Evolutionary conservation across 805 yeast species (phyloP).

Genomic region (Yamadazyma tumulicola): DNA sequence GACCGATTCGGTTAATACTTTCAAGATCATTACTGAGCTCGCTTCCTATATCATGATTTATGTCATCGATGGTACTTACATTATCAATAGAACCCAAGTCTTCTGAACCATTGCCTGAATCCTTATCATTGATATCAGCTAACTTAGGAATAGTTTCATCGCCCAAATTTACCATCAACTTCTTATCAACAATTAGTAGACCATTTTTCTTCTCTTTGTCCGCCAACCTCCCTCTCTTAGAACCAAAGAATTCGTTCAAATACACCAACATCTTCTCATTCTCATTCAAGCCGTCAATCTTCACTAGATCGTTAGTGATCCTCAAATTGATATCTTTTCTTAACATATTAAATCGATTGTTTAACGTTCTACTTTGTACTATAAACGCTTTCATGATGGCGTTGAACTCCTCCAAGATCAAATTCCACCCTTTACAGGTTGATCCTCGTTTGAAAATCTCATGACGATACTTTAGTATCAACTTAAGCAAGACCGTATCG

Average conservation of each 20-base stretch:
- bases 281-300: conserved; percentile 16
- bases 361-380: conserved; percentile 23
- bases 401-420: conserved; percentile 21
- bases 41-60: too few species aligned
- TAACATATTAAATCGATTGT: conserved; percentile 20
- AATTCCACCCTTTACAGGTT: conserved; percentile 24
- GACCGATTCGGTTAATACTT: too few species aligned
- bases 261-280: conserved; percentile 17
- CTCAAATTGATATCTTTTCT: conserved; percentile 19
- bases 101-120: background rate
- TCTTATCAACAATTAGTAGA: conserved; percentile 1
- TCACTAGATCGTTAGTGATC: conserved; percentile 8
- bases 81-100: too few species aligned
- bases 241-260: conserved; percentile 14
- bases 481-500: conserved; percentile 18
- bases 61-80: too few species aligned
- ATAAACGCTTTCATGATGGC: conserved; percentile 14
- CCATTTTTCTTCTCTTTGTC: conserved; percentile 11
- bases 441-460: conserved; percentile 25
- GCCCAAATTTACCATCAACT: too few species aligned
- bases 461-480: conserved; percentile 17
- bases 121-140: too few species aligned
- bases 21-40: too few species aligned
- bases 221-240: conserved; percentile 10
- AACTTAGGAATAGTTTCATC: too few species aligned